Evolutionary conservation across 345 rosid species (phyloP).

Genomic region (Melaleuca alternifolia): DNA sequence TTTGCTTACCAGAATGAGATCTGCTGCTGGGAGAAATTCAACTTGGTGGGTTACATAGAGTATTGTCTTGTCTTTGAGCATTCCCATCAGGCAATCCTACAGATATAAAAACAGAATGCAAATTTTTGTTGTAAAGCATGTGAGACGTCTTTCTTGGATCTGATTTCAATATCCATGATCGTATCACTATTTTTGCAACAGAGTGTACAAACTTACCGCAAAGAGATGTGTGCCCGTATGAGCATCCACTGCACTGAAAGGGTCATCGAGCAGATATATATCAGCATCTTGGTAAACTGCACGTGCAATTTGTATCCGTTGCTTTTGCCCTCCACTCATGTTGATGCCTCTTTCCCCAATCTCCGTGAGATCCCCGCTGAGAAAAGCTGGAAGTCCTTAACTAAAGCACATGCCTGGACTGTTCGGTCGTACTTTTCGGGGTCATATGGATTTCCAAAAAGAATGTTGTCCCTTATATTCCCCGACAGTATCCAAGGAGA

Average conservation of each 20-base stretch:
- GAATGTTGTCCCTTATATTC: slow-evolving; percentile 72
- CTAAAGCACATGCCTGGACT: slow-evolving; percentile 70
- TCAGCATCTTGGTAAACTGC: slow-evolving; percentile 93
- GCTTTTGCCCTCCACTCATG: slow-evolving; percentile 99
- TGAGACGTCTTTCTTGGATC: neutral
- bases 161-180: neutral
- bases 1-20: slow-evolving; percentile 68
- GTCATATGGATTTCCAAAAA: slow-evolving; percentile 60
- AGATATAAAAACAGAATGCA: neutral
- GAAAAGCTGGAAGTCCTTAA: slow-evolving; percentile 76
- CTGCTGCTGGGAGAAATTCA: slow-evolving; percentile 94
- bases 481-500: slow-evolving; percentile 89
- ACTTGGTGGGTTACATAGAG: slow-evolving; percentile 95
- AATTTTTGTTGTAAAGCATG: neutral
- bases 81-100: slow-evolving; percentile 88
- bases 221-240: slow-evolving; percentile 90
- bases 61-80: slow-evolving; percentile 62
- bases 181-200: neutral
- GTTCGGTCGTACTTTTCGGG: slow-evolving; percentile 41
- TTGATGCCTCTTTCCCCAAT: slow-evolving; percentile 96
- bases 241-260: slow-evolving; percentile 97
- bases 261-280: slow-evolving; percentile 81
- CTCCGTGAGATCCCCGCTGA: slow-evolving; percentile 75
- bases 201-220: slow-evolving; percentile 20
- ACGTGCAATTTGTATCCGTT: slow-evolving; percentile 88